Evolutionary conservation across 164 flowering plant genomes (phyloP), one percentile per base, ranked within the genome.

Genomic region (Kingdonia uniflora): DNA sequence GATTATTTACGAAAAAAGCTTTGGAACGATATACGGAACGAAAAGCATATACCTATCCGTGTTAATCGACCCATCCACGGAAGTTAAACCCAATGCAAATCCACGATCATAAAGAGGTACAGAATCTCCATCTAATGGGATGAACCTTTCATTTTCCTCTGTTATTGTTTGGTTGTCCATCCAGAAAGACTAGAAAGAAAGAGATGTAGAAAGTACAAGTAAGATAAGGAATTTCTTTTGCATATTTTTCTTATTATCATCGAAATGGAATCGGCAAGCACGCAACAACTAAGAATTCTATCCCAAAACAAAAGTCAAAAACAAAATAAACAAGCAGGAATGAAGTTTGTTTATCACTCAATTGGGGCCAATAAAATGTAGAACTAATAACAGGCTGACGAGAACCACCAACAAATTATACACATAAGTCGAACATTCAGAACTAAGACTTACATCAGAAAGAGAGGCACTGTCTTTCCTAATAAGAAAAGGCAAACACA

Each of bases 61-160:
- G 55, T 75, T 77, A 65, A 69, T 58, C 51, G 76, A 60, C 49
- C 68, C 79, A 60, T 80, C 89, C 21, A 44, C 59, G 23, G 84
- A 75, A 59, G 74, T 71, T 80, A 82, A 72, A 48, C 84, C 89
- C 48, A 72, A 64, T 15, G 85, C 70, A 71, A 53, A 89, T 57
- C 84, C 97, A 66, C 97, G 97, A 65, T 89, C 97, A 74, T 94
- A 89, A 51, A 80, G 68, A 41, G 99, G 97, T 37, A 72, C 90
- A 39, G 70, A 65, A 42, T 66, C 70, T 35, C 61, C 56, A 66
- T 86, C 91, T 66, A 74, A 44, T 12, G 68, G 56, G 54, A 61
- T 49, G 33, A 58, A 52, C 46, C 67, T 64, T 29, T 29, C 35
- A 44, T 53, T 68, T 49, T 61, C 60, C 45, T 63, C 62, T 23